Percentiles rank a stretch among this genome's conserved stretches.
These are phyloP conservation scores for Terfezia claveryi DNA, from an alignment of 495 filamentous ascomycete species.

Conservation along the genomic window DNA sequence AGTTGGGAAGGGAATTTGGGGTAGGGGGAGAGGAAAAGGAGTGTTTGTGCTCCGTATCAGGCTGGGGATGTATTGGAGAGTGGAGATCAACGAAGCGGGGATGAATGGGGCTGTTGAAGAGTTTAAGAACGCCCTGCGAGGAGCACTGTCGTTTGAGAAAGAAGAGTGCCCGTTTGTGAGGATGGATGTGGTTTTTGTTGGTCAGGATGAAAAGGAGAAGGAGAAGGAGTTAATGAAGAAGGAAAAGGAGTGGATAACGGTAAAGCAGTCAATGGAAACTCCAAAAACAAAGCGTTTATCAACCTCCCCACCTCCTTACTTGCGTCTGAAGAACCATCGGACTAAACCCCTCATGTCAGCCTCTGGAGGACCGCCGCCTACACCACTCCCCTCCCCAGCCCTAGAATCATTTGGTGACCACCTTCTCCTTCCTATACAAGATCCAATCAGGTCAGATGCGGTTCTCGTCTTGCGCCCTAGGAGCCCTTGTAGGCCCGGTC, in stretches of 20 bases:
- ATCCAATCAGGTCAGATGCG: too few species aligned
- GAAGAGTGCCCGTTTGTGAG: neutral
- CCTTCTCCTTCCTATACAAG: too few species aligned
- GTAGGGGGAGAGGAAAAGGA: constrained; percentile 1
- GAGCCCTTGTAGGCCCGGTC: too few species aligned
- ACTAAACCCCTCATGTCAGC: too few species aligned
- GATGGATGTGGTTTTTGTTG: constrained; percentile 6
- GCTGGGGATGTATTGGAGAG: constrained; percentile 17
- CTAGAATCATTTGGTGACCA: too few species aligned
- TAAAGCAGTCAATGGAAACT: neutral
- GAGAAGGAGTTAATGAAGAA: neutral
- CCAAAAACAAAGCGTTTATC: too few species aligned
- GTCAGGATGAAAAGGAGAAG: constrained; percentile 6
- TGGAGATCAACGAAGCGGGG: constrained; percentile 13
- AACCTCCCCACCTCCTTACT: too few species aligned
- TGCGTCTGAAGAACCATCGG: too few species aligned
- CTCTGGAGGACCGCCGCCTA: too few species aligned
- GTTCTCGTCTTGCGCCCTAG: too few species aligned
- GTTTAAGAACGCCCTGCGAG: constrained; percentile 1
- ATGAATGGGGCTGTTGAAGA: constrained; percentile 5
- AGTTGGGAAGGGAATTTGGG: neutral
- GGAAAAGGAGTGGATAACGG: constrained; percentile 1
- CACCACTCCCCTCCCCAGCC: too few species aligned
- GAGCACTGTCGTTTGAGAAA: constrained; percentile 11
- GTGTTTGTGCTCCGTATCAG: constrained; percentile 16